phyloP scores from a whole-genome alignment of 2,329 filamentous ascomycete genomes.

The Xylaria sp. region DNA sequence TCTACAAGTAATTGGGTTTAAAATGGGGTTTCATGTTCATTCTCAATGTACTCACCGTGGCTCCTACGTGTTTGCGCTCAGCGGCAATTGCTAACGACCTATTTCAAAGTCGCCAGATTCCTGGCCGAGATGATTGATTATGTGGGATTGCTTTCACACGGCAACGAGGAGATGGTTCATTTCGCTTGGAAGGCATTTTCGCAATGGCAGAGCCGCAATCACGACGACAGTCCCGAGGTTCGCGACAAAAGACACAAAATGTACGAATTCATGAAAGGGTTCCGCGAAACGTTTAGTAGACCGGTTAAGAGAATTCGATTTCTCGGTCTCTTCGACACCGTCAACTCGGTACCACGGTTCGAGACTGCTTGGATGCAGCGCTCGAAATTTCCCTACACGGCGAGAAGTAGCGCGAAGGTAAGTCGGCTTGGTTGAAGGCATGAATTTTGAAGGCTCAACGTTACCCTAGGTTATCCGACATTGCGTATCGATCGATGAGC shows the following conservation, averaged over 20 bases:
- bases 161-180: constrained; percentile 85
- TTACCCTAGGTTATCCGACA: constrained; percentile 66
- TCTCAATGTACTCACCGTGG: background rate
- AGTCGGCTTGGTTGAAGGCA: background rate
- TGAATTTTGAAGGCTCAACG: constrained; percentile 3
- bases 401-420: constrained; percentile 62
- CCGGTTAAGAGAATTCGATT: constrained; percentile 79
- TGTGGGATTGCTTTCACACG: constrained; percentile 79
- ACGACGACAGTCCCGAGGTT: constrained; percentile 55
- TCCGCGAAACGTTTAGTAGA: constrained; percentile 82
- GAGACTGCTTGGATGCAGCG: constrained; percentile 82
- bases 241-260: constrained; percentile 67
- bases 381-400: constrained; percentile 77
- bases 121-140: constrained; percentile 87
- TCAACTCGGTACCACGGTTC: constrained; percentile 82
- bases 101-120: constrained; percentile 69
- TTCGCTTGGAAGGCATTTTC: constrained; percentile 88
- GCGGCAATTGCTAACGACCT: constrained; percentile 12
- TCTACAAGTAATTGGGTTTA: too few species aligned
- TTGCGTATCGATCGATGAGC: constrained; percentile 76
- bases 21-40: too few species aligned
- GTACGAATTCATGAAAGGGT: constrained; percentile 79
- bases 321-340: constrained; percentile 82
- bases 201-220: constrained; percentile 72
- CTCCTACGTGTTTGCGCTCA: background rate